These are phyloP conservation scores for Diplosphaera chodatii DNA, from an alignment of 139 green algal genomes.

Conservation along the genomic window DNA sequence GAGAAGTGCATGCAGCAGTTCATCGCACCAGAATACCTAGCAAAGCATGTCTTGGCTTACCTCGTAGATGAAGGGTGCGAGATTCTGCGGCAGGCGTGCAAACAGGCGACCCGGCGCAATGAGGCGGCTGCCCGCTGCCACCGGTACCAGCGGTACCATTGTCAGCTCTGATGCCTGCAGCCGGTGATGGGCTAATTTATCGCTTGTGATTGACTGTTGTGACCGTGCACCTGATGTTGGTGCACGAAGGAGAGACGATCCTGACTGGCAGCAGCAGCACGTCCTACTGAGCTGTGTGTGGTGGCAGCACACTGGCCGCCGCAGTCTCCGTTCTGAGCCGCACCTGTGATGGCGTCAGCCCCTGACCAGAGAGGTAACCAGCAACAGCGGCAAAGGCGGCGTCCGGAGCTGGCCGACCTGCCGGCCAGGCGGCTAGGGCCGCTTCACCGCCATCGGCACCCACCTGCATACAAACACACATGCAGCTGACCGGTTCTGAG, in stretches of 20 bases:
- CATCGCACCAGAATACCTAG: no score
- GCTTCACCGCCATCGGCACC: conserved; percentile 40
- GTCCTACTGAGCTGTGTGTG: no score
- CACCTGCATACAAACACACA: conserved; percentile 15
- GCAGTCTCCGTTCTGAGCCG: no score
- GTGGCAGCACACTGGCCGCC: no score
- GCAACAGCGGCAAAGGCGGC: conserved; percentile 31
- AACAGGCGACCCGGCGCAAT: conserved; percentile 42
- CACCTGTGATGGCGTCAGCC: conserved; percentile 23
- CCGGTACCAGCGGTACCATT: conserved; percentile 45
- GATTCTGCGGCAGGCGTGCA: conserved; percentile 32
- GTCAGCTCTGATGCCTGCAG: conserved; percentile 20
- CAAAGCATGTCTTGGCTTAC: no score
- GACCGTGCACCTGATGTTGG: no score
- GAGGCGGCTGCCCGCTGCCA: conserved; percentile 47
- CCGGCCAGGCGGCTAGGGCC: conserved; percentile 43
- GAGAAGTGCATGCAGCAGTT: no score
- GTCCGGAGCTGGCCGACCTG: conserved; percentile 13
- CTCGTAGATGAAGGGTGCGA: conserved; percentile 66
- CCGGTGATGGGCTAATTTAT: no score
- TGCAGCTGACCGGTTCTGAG: no score
- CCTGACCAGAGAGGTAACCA: conserved; percentile 41
- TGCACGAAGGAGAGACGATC: no score
- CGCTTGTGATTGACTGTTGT: no score
- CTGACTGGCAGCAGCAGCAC: no score